Conservation (phyloP, 768 basidiomycete genomes). For the Infundibulicybe gibba region DNA sequence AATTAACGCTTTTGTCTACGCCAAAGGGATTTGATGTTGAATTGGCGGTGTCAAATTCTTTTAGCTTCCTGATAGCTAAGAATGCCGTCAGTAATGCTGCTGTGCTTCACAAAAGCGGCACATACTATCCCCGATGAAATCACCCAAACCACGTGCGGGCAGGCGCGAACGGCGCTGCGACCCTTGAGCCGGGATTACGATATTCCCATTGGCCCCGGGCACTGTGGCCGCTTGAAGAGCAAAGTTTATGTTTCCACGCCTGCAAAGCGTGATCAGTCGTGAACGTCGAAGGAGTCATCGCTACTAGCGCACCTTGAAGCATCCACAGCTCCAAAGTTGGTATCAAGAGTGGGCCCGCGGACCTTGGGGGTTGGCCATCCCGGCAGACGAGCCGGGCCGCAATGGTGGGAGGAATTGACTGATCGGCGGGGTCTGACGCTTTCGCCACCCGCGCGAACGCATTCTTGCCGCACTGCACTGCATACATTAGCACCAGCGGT, state of each 20-base stretch:
- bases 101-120: background rate
- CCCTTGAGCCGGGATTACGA: constrained; percentile 9
- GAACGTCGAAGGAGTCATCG: background rate
- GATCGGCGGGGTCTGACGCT: constrained; percentile 31
- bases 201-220: constrained; percentile 13
- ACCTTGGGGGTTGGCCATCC: constrained; percentile 20
- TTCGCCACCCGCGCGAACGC: constrained; percentile 8
- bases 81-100: background rate
- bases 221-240: constrained; percentile 18
- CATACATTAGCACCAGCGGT: too few species aligned
- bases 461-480: too few species aligned
- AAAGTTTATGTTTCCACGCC: constrained; percentile 17
- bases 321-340: constrained; percentile 27
- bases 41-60: constrained; percentile 25
- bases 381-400: constrained; percentile 18
- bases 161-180: constrained; percentile 4
- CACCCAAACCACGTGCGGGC: constrained; percentile 18
- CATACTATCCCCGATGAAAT: constrained; percentile 17
- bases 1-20: constrained; percentile 23
- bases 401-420: constrained; percentile 25
- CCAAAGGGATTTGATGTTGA: constrained; percentile 9
- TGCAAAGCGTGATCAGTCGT: background rate
- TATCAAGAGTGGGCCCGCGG: constrained; percentile 30
- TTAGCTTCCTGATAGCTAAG: constrained; percentile 15
- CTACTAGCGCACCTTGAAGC: constrained; percentile 9